Evolutionary conservation across 2,329 filamentous ascomycete genomes (phyloP), one percentile per base, ranked within the genome.

Genomic region (Sphaerulina vaccinii): DNA sequence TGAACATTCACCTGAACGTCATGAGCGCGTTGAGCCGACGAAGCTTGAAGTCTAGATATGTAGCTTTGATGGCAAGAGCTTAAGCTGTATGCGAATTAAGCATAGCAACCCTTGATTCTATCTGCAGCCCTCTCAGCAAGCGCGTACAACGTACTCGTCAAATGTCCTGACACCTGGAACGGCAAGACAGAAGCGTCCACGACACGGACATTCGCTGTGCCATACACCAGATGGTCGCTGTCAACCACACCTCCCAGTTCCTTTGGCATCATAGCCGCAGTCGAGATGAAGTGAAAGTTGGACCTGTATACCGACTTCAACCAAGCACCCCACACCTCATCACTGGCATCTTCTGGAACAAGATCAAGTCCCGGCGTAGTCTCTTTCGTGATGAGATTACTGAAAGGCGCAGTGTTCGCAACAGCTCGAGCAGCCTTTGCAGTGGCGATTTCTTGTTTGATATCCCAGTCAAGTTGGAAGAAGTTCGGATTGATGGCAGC

Each of bases 401-500:
- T 29, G 65, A 62, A 4, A 2, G 56, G 53, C 1, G 56, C 37
- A 7, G 48, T 50, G 15, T 43, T 50, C 18, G 52, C 44, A 10
- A 44, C 43, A 18, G 22, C 11, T 18, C 55, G 22, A 35, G 48
- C 27, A 10, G 48, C 45, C 16, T 42, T 11, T 13, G 48, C 37
- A n/a, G 64, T 57, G 19, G 62, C 52, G 33, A 50, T 49, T 53
- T 53, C 39, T 56, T 59, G 55, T 11, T 67, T 65, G 9, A 66
- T 49, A 19, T 63, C 58, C 13, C 59, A 52, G 40, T 68, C 64
- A 23, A 62, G 52, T 23, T 57, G 61, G n/a, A 68, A 58, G 55
- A 65, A 69, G 22, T 60, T 57, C 11, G 64, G 65, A 32, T 70
- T 60, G 32, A 69, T 63, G 6, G 22, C 48, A 7, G 66, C 65